Conservation (phyloP, 2,329 filamentous ascomycete species). For the Calonectria hongkongensis region DNA sequence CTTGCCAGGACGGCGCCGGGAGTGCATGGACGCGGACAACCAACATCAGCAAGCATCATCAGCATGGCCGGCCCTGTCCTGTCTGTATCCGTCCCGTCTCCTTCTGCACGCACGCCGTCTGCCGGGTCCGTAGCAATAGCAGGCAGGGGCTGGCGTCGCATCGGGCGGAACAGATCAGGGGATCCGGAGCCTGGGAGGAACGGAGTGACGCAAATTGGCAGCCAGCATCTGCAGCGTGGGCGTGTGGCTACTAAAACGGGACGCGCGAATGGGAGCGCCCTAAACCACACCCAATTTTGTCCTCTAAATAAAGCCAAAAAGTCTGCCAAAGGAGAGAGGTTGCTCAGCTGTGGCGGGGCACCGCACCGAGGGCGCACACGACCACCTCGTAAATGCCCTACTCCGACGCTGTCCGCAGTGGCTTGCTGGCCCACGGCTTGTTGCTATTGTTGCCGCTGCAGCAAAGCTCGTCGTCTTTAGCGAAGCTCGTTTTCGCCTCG, state of each 20-base stretch:
- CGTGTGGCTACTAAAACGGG: constrained; percentile 14
- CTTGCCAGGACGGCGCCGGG: background rate
- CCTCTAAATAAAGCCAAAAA: constrained; percentile 16
- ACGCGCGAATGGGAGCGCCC: constrained; percentile 9
- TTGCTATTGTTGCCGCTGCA: no score
- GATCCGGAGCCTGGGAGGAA: constrained; percentile 20
- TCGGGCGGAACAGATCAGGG: constrained; percentile 11
- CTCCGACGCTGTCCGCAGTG: background rate
- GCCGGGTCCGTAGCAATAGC: constrained; percentile 3
- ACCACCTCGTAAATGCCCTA: constrained; percentile 4
- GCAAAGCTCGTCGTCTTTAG: background rate
- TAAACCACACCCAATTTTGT: background rate
- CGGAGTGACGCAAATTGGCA: constrained; percentile 25
- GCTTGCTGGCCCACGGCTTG: no score
- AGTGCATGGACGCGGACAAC: background rate
- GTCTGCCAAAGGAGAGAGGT: background rate
- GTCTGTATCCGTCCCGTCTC: background rate
- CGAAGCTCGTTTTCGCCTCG: constrained; percentile 1
- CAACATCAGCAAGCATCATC: background rate
- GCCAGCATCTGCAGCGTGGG: background rate
- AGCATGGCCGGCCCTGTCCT: background rate
- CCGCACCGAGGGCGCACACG: background rate
- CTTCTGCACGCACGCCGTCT: background rate
- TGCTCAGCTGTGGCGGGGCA: background rate
- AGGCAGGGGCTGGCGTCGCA: constrained; percentile 15